Evolutionary conservation across 768 basidiomycete genomes (phyloP).

Genomic region (Sarcomyxa edulis): DNA sequence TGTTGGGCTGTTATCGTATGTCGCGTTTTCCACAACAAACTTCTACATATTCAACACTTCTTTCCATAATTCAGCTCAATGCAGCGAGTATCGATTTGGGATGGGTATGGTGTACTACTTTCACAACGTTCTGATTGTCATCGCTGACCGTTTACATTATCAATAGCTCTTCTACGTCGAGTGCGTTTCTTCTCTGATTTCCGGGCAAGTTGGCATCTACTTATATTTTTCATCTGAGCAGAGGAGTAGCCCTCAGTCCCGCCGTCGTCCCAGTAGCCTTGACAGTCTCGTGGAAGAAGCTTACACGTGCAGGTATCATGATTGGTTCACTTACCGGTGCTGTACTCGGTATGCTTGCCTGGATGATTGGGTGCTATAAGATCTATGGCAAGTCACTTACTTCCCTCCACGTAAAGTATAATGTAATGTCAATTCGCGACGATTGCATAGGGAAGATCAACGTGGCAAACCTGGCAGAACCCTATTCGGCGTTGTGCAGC

Average conservation of each 20-base stretch:
- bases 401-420: not conserved
- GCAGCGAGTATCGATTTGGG: slow-evolving; percentile 40
- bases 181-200: slow-evolving; percentile 26
- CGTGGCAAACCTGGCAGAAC: slow-evolving; percentile 28
- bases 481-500: slow-evolving; percentile 34
- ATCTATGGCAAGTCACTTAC: slow-evolving; percentile 30
- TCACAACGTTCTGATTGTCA: not conserved
- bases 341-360: slow-evolving; percentile 38
- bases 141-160: not conserved
- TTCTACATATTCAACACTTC: not conserved
- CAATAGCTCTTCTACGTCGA: slow-evolving; percentile 38
- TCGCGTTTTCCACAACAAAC: not conserved
- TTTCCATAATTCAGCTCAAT: slow-evolving; percentile 37
- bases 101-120: slow-evolving; percentile 28
- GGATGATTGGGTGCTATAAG: slow-evolving; percentile 49
- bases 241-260: slow-evolving; percentile 44
- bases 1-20: slow-evolving; percentile 33
- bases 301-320: slow-evolving; percentile 33
- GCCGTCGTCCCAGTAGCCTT: slow-evolving; percentile 46
- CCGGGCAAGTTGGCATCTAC: not conserved
- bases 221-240: slow-evolving; percentile 10
- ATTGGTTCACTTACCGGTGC: slow-evolving; percentile 36
- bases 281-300: slow-evolving; percentile 41
- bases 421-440: too few species aligned
- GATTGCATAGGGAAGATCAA: slow-evolving; percentile 24